A percentile compares a stretch with the other conserved stretches of the same genome.
Evolutionary conservation across 371 early-diverging fungal species (phyloP).

Genomic region (Syncephalastrum sp.): DNA sequence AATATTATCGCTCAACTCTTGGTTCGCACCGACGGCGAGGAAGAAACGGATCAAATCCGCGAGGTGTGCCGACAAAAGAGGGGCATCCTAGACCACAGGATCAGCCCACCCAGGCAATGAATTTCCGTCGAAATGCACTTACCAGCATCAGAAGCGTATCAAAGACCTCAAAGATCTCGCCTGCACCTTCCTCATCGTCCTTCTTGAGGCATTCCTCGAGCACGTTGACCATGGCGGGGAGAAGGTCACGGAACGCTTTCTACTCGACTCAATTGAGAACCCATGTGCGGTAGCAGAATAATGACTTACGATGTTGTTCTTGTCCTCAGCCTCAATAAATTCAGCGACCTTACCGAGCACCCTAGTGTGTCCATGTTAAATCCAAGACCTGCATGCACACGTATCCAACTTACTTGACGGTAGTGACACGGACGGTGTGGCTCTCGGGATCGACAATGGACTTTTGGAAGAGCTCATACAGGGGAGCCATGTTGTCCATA

Average conservation of each 20-base stretch:
- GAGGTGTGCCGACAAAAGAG: slow-evolving; percentile 76
- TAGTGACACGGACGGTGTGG: slow-evolving; percentile 72
- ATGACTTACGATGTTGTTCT: slow-evolving; percentile 59
- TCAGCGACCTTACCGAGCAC: slow-evolving; percentile 87
- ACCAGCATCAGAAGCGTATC: slow-evolving; percentile 73
- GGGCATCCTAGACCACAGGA: slow-evolving; percentile 58
- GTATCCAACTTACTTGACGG: slow-evolving; percentile 60
- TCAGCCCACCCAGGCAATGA: not conserved
- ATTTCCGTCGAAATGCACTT: slow-evolving; percentile 3
- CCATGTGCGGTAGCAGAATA: not conserved
- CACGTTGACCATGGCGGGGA: slow-evolving; percentile 85
- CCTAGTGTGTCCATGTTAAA: slow-evolving; percentile 16
- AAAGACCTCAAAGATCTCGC: slow-evolving; percentile 83
- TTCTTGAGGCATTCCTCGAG: slow-evolving; percentile 72
- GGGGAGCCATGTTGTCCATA: slow-evolving; percentile 59
- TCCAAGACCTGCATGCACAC: not conserved
- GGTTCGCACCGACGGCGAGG: slow-evolving; percentile 67
- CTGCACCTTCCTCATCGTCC: slow-evolving; percentile 70
- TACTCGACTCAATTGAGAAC: slow-evolving; percentile 14
- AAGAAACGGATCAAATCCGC: slow-evolving; percentile 79
- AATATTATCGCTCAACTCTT: slow-evolving; percentile 61
- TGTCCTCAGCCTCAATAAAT: slow-evolving; percentile 72
- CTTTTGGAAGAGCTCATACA: slow-evolving; percentile 70
- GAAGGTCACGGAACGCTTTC: slow-evolving; percentile 64
- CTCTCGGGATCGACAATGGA: slow-evolving; percentile 87